Conservation (phyloP, 768 basidiomycete genomes). For the Tylopilus intermedius region DNA sequence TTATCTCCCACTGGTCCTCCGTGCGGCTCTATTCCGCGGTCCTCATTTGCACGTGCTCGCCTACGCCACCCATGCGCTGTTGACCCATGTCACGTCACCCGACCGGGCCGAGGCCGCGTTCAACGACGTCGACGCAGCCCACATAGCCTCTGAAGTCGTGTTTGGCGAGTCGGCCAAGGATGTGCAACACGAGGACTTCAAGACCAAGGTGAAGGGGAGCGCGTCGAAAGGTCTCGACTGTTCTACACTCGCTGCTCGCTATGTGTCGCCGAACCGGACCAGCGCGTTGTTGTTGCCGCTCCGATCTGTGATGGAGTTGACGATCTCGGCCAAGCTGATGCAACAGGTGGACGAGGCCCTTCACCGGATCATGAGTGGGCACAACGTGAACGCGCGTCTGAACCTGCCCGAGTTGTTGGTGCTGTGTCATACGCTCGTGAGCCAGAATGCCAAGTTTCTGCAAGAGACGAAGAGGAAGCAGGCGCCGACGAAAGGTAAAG, state of each 20-base stretch:
- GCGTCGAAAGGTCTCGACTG: constrained; percentile 80
- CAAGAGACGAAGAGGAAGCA: too few species aligned
- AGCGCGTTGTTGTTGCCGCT: constrained; percentile 73
- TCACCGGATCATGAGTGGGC: too few species aligned
- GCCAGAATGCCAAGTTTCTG: too few species aligned
- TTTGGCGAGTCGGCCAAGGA: constrained; percentile 94
- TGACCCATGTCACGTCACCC: constrained; percentile 71
- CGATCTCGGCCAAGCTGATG: too few species aligned
- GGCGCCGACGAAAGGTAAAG: too few species aligned
- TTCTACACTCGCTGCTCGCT: constrained; percentile 73
- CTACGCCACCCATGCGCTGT: constrained; percentile 72
- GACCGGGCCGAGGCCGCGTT: constrained; percentile 51
- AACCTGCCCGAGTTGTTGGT: too few species aligned
- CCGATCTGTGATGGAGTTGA: constrained; percentile 66
- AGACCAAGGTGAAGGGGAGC: constrained; percentile 86
- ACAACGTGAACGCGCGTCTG: too few species aligned
- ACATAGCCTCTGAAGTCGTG: constrained; percentile 82
- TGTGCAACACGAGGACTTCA: constrained; percentile 83
- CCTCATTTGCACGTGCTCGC: constrained; percentile 94
- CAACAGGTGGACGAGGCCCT: too few species aligned
- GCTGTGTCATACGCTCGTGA: too few species aligned
- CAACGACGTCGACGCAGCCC: constrained; percentile 64
- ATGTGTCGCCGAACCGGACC: constrained; percentile 67
- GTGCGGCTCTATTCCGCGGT: constrained; percentile 80
- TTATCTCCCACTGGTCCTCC: constrained; percentile 68